Evolutionary conservation across 768 basidiomycete species (phyloP).

Genomic region (Hypsizygus marmoreus): DNA sequence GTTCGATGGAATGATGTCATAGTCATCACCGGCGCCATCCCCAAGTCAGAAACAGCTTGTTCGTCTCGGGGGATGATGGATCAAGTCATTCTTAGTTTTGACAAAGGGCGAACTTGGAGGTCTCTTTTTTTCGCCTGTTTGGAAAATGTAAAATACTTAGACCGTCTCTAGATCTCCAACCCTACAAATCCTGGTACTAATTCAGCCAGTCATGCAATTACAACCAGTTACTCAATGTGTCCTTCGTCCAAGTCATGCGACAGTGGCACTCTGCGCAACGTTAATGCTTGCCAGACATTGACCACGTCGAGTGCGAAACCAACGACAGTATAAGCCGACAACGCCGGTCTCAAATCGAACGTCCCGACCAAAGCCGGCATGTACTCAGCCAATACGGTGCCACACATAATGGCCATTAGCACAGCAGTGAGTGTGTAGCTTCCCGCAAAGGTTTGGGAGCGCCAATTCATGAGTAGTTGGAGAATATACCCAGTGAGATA

Average conservation of each 20-base stretch:
- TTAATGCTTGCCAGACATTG: conserved; percentile 10
- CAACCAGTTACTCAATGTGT: conserved; percentile 11
- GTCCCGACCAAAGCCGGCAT: conserved; percentile 8
- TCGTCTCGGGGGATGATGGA: too few relatives aligned
- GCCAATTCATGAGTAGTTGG: conserved; percentile 25
- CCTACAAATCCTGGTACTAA: too few relatives aligned
- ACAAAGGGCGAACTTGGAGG: too few relatives aligned
- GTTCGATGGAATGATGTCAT: too few relatives aligned
- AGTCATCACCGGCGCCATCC: too few relatives aligned
- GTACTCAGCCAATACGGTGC: background rate
- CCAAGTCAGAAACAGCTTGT: too few relatives aligned
- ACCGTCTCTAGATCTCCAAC: too few relatives aligned
- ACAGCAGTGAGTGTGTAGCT: conserved; percentile 13
- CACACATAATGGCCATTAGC: background rate
- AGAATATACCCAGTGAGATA: conserved; percentile 15
- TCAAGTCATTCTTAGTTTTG: too few relatives aligned
- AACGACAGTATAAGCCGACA: background rate
- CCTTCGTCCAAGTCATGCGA: conserved; percentile 10
- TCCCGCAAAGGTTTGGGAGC: conserved; percentile 23
- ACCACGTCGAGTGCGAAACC: background rate
- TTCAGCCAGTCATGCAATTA: too few relatives aligned
- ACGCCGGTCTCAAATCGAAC: background rate
- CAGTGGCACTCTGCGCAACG: background rate
- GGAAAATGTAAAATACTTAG: too few relatives aligned
- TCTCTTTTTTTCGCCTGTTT: too few relatives aligned